phyloP scores from a whole-genome alignment of 345 rosid genomes.

The Erodium maritimum region DNA sequence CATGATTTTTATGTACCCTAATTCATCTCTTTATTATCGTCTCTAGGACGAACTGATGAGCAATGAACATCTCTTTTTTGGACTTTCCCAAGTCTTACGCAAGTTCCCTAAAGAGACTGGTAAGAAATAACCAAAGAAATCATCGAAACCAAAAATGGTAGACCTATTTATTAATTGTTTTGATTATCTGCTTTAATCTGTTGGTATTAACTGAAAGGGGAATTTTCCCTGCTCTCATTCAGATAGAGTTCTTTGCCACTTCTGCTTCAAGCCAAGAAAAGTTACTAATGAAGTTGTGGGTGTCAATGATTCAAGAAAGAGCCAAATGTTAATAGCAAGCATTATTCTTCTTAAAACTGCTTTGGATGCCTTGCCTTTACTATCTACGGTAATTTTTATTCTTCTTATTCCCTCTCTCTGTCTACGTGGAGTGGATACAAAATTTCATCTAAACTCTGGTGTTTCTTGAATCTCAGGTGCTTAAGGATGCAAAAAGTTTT shows the following conservation, averaged over 20 bases:
- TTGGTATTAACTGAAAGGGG: conserved; percentile 12
- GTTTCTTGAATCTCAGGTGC: conserved; percentile 39
- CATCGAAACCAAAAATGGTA: conserved; percentile 8
- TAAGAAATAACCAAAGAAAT: conserved; percentile 18
- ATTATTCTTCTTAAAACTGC: conserved; percentile 91
- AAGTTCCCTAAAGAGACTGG: conserved; percentile 97
- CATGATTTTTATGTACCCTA: neutral
- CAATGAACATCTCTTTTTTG: conserved; percentile 89
- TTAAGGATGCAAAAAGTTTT: conserved; percentile 75
- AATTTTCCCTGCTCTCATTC: conserved; percentile 18
- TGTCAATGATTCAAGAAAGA: conserved; percentile 57
- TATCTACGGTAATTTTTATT: conserved; percentile 42
- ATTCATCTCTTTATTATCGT: conserved; percentile 3
- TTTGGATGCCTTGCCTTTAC: conserved; percentile 83
- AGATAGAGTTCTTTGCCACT: conserved; percentile 95
- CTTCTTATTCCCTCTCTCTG: neutral
- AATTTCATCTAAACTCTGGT: neutral
- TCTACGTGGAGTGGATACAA: neutral
- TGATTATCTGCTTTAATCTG: conserved; percentile 7
- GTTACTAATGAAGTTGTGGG: conserved; percentile 53
- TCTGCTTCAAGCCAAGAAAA: conserved; percentile 92
- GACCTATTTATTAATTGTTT: conserved; percentile 6
- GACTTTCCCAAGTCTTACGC: conserved; percentile 85
- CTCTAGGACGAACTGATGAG: conserved; percentile 90
- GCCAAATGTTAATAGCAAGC: conserved; percentile 81